phyloP scores from a whole-genome alignment of 805 yeast genomes.

The Pichia deserticola region DNA sequence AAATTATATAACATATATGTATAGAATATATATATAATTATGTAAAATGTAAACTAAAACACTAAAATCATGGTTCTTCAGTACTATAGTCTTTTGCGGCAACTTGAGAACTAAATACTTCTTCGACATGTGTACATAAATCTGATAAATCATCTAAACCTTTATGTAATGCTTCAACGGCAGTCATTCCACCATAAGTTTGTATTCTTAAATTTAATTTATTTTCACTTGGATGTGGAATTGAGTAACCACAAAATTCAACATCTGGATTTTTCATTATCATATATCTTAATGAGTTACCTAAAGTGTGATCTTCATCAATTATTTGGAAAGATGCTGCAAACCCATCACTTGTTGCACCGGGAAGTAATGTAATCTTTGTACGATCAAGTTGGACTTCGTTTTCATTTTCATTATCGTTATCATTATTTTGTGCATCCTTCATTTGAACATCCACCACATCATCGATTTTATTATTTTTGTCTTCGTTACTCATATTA shows the following conservation, averaged over 20 bases:
- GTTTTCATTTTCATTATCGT: constrained; percentile 10
- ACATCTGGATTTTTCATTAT: constrained; percentile 98
- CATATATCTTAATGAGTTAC: constrained; percentile 87
- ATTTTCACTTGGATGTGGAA: constrained; percentile 95
- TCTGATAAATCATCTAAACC: constrained; percentile 82
- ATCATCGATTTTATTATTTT: not conserved
- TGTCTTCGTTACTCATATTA: not conserved
- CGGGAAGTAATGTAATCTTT: constrained; percentile 67
- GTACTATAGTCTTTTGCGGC: constrained; percentile 46
- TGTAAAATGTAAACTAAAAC: no score
- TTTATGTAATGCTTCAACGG: constrained; percentile 86
- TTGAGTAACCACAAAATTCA: constrained; percentile 96
- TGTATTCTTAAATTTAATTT: constrained; percentile 87
- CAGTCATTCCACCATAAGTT: constrained; percentile 80
- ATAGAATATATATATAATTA: no score
- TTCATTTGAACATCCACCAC: constrained; percentile 1
- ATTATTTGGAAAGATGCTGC: constrained; percentile 90
- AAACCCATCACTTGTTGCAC: constrained; percentile 86
- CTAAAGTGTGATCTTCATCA: constrained; percentile 94
- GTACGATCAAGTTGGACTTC: constrained; percentile 41
- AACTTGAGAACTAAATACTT: constrained; percentile 50
- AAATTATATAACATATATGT: no score
- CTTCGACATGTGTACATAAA: constrained; percentile 78
- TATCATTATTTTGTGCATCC: not conserved
- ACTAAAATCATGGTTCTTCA: constrained; percentile 36